Percentiles rank a stretch among this genome's conserved stretches.
These are phyloP conservation scores for Gentiana straminea DNA, from an alignment of 257 asterid genomes.

Conservation along the genomic window DNA sequence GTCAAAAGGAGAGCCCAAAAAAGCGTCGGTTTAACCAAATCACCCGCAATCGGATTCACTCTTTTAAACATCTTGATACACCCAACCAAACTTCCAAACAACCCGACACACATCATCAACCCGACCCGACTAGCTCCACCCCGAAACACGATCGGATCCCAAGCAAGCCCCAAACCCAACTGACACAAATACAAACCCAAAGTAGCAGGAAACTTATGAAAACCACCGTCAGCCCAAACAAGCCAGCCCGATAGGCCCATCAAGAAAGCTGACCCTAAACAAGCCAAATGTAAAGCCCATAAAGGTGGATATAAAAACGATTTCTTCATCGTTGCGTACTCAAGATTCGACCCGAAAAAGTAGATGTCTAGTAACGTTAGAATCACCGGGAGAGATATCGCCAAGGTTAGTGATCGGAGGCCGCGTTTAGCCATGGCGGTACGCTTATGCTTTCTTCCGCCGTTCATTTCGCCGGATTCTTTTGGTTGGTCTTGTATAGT, in stretches of 20 bases:
- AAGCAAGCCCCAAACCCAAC: slow-evolving; percentile 40
- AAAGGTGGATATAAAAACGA: slow-evolving; percentile 75
- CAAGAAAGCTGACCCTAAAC: slow-evolving; percentile 36
- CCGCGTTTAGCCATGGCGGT: slow-evolving; percentile 52
- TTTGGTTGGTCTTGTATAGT: slow-evolving; percentile 2
- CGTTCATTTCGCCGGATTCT: slow-evolving; percentile 1
- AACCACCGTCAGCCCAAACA: slow-evolving; percentile 93
- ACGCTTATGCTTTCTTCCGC: slow-evolving; percentile 18
- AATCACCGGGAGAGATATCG: slow-evolving; percentile 49
- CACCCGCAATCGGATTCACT: slow-evolving; percentile 72
- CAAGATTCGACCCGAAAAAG: slow-evolving; percentile 51
- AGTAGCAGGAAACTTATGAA: slow-evolving; percentile 55
- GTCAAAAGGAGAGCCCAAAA: slow-evolving; percentile 53
- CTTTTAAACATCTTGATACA: slow-evolving; percentile 37
- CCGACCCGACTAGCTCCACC: slow-evolving; percentile 51
- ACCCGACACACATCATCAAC: slow-evolving; percentile 41
- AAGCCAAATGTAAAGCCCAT: slow-evolving; percentile 74
- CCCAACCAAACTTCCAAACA: slow-evolving; percentile 51
- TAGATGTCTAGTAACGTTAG: slow-evolving; percentile 40
- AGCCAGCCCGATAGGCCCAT: slow-evolving; percentile 89
- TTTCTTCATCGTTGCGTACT: slow-evolving; percentile 42
- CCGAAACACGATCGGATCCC: slow-evolving; percentile 82
- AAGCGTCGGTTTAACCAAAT: slow-evolving; percentile 59
- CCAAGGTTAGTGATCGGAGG: slow-evolving; percentile 51
- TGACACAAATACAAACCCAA: slow-evolving; percentile 46